Evolutionary conservation across 139 green algal genomes (phyloP).

Genomic region (Chlamydomonas sp.): DNA sequence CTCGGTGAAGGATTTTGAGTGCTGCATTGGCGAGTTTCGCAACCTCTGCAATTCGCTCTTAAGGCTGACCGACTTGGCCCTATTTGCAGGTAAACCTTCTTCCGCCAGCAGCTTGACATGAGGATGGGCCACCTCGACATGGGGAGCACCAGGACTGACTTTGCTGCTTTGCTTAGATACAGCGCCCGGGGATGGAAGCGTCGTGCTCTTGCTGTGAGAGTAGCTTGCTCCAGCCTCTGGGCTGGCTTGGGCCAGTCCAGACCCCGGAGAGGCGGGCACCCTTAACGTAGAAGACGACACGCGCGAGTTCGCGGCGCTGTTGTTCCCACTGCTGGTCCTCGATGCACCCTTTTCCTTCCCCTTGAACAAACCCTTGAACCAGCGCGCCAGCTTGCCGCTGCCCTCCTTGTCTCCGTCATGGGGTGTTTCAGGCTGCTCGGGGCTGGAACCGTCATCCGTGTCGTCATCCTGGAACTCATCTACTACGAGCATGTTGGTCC

Average conservation of each 20-base stretch:
- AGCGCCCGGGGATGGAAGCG: no score
- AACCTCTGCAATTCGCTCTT: conserved; percentile 15
- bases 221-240: no score
- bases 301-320: background rate
- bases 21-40: conserved; percentile 2
- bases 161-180: no score
- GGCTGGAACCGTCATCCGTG: background rate
- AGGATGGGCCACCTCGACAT: no score
- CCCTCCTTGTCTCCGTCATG: background rate
- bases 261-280: no score
- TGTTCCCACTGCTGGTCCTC: no score
- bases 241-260: no score
- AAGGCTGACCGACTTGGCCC: conserved; percentile 21
- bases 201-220: no score
- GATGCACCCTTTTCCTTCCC: background rate
- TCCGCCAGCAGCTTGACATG: no score
- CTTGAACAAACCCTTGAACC: conserved; percentile 35
- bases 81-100: background rate
- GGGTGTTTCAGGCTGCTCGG: background rate
- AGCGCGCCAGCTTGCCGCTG: conserved; percentile 21
- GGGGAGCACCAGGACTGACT: no score
- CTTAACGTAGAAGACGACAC: background rate
- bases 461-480: conserved; percentile 21
- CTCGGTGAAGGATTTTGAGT: conserved; percentile 35
- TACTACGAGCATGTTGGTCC: conserved; percentile 7